phyloP scores from a whole-genome alignment of 495 filamentous ascomycete species.

The Cercophora samala region DNA sequence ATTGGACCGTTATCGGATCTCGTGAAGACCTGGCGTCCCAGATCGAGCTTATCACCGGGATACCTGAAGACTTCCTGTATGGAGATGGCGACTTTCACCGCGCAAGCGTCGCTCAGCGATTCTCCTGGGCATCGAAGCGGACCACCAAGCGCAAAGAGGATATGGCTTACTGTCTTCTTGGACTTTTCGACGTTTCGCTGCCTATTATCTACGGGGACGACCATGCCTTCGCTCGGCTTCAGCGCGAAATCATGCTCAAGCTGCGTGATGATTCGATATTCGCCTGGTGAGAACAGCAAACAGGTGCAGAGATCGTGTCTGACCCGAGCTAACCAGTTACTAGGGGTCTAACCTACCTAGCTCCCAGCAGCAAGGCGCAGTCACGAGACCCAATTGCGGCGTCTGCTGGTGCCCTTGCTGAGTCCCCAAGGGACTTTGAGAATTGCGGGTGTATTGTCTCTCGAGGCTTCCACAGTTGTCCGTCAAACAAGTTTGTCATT shows the following conservation, averaged over 20 bases:
- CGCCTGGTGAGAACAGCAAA: not conserved
- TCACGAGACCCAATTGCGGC: not conserved
- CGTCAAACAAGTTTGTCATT: constrained; percentile 6
- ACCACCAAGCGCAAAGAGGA: constrained; percentile 36
- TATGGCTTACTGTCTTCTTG: constrained; percentile 42
- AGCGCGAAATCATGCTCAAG: not conserved
- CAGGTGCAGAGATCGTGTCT: not conserved
- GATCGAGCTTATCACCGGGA: constrained; percentile 4
- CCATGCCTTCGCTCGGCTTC: constrained; percentile 1
- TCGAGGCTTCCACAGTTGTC: not conserved
- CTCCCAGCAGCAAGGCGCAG: not conserved
- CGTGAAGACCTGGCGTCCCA: not conserved
- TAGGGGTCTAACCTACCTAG: not conserved
- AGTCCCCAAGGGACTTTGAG: not conserved
- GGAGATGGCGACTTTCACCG: constrained; percentile 2
- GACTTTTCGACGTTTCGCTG: constrained; percentile 43
- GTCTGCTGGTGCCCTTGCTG: not conserved
- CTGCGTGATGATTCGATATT: not conserved
- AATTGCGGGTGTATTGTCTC: not conserved
- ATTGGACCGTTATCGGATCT: constrained; percentile 7
- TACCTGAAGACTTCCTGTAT: not conserved
- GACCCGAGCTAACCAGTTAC: not conserved
- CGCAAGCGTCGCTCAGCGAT: constrained; percentile 19
- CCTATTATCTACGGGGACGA: constrained; percentile 45
- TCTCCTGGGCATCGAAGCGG: constrained; percentile 37